Conservation (phyloP, 2,329 filamentous ascomycete genomes). For the Trichoderma sp. region DNA sequence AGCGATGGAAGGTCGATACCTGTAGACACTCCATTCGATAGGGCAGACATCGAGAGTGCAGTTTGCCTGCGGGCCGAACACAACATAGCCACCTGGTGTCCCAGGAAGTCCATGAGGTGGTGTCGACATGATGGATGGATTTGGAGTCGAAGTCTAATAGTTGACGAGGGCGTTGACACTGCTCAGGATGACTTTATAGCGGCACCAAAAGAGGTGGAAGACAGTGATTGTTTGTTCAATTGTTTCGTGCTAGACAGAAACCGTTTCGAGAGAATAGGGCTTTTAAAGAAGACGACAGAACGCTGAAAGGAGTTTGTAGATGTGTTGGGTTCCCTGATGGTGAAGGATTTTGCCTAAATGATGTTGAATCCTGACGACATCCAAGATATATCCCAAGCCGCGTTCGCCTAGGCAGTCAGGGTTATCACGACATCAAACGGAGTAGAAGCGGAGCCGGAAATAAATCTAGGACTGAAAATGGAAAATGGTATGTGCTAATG, state of each 20-base stretch:
- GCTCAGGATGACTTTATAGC: neutral
- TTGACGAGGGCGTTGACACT: neutral
- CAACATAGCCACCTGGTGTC: slow-evolving; percentile 18
- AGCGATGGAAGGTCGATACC: slow-evolving; percentile 39
- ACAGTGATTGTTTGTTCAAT: neutral
- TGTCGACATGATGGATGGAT: neutral
- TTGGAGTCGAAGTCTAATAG: neutral
- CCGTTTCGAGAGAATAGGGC: neutral
- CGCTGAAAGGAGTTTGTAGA: neutral
- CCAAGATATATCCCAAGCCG: neutral
- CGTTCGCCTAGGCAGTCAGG: neutral
- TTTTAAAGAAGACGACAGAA: neutral
- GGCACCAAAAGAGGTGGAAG: neutral
- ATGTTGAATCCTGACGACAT: neutral
- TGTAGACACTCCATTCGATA: slow-evolving; percentile 39
- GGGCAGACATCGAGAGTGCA: slow-evolving; percentile 48
- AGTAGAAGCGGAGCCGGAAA: neutral
- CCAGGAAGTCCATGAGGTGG: neutral
- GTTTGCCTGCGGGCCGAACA: slow-evolving; percentile 43
- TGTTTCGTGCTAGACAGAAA: neutral
- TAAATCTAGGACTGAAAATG: neutral
- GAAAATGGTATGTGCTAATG: neutral
- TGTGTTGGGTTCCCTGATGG: neutral
- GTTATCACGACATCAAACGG: neutral
- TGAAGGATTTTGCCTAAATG: neutral